Evolutionary conservation across 2,329 filamentous ascomycete species (phyloP).

Genomic region (Didymella arachidicola): DNA sequence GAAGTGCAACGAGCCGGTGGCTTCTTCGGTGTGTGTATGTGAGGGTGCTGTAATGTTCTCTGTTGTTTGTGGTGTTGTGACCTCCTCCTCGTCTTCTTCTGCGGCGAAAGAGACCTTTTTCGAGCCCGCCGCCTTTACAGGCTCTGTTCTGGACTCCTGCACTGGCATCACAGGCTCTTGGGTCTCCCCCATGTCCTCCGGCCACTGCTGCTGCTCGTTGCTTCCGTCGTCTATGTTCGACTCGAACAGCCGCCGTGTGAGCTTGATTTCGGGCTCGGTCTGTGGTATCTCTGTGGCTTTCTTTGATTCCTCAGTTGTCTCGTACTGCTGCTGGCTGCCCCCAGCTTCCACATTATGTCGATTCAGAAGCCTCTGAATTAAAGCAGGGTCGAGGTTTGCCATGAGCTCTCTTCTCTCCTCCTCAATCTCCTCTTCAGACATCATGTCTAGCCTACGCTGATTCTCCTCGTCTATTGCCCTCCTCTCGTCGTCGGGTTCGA

Average conservation of each 20-base stretch:
- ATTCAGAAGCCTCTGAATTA: constrained; percentile 79
- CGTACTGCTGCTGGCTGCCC: constrained; percentile 53
- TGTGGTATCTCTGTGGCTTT: constrained; percentile 19
- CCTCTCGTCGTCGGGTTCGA: constrained; percentile 64
- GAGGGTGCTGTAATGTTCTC: constrained; percentile 55
- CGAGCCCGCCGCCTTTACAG: constrained; percentile 11
- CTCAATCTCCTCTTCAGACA: constrained; percentile 84
- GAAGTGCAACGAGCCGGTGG: constrained; percentile 63
- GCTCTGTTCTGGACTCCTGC: neutral
- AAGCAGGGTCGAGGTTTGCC: constrained; percentile 73
- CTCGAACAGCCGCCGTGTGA: constrained; percentile 4
- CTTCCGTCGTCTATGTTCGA: constrained; percentile 15
- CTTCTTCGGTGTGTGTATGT: constrained; percentile 72
- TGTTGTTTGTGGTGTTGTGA: neutral
- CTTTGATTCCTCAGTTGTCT: constrained; percentile 13
- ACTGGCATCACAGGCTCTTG: neutral
- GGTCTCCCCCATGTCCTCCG: constrained; percentile 12
- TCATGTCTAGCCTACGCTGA: constrained; percentile 71
- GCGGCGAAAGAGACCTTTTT: constrained; percentile 50
- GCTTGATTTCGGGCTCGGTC: neutral
- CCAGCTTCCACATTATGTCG: constrained; percentile 78
- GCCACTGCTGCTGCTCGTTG: constrained; percentile 23
- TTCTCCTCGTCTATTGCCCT: constrained; percentile 85
- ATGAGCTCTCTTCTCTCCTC: constrained; percentile 82
- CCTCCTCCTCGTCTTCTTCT: constrained; percentile 14